A percentile compares a stretch with the other conserved stretches of the same genome.
Evolutionary conservation across 208 protist species (phyloP).

Genomic region (Crithidia thermophila): DNA sequence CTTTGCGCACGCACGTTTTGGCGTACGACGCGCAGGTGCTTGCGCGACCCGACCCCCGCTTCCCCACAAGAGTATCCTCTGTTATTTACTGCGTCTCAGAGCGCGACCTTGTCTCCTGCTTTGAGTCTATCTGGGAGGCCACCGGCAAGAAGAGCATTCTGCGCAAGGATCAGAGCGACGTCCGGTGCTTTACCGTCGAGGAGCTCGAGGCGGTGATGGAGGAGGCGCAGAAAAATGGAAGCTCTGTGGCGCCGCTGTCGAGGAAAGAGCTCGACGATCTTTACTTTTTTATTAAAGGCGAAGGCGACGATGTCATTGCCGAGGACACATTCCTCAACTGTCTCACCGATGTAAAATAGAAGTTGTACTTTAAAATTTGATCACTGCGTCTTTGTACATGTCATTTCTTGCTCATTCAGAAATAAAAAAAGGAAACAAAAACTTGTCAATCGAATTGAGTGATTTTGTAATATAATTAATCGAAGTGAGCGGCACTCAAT

Average conservation of each 20-base stretch:
- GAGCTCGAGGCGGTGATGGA: constrained; percentile 18
- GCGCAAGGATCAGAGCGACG: not conserved
- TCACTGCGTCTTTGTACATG: not conserved
- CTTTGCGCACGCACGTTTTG: constrained; percentile 29
- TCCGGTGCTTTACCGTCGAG: constrained; percentile 23
- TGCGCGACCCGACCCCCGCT: constrained; percentile 20
- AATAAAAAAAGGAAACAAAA: too few relatives aligned
- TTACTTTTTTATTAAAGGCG: constrained; percentile 26
- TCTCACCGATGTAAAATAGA: constrained; percentile 23
- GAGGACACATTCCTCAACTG: constrained; percentile 29
- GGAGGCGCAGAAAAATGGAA: not conserved
- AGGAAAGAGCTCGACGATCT: constrained; percentile 23
- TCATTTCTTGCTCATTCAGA: too few relatives aligned
- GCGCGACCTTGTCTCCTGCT: constrained; percentile 21
- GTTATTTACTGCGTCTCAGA: constrained; percentile 25
- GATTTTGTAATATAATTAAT: too few relatives aligned
- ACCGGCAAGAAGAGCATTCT: constrained; percentile 8
- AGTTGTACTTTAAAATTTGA: not conserved
- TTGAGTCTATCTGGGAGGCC: constrained; percentile 22
- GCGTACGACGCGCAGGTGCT: constrained; percentile 34
- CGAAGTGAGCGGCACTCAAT: too few relatives aligned
- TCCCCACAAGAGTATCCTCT: constrained; percentile 21
- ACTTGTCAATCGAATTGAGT: too few relatives aligned
- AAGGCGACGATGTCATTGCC: constrained; percentile 7
- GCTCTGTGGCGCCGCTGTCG: not conserved